phyloP scores from a whole-genome alignment of 23 red algal species.

The Pyropia haitanensis region DNA sequence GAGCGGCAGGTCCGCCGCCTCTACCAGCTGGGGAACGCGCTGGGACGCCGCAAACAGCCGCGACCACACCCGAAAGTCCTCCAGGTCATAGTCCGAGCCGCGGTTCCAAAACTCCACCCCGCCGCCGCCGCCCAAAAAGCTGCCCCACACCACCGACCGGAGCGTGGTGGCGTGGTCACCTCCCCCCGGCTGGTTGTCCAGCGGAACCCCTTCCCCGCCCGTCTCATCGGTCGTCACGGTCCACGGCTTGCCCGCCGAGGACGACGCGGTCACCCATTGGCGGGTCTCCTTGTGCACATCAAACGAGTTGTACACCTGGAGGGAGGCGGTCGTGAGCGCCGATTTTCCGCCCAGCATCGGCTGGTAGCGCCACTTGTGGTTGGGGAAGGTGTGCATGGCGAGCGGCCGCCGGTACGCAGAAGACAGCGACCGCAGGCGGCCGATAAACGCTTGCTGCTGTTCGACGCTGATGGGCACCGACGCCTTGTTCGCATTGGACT shows the following conservation, averaged over 20 bases:
- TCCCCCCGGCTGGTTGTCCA: background rate
- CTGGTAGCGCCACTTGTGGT: conserved; percentile 21
- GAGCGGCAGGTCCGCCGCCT: conserved; percentile 15
- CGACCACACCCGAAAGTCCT: conserved; percentile 35
- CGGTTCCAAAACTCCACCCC: conserved; percentile 34
- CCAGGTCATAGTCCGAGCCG: conserved; percentile 19
- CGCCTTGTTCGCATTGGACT: conserved; percentile 12
- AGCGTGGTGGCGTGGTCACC: background rate
- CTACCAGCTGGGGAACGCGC: conserved; percentile 9
- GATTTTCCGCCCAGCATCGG: conserved; percentile 21
- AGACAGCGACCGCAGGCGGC: conserved; percentile 6
- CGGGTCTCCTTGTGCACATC: conserved; percentile 18
- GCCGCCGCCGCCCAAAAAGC: conserved; percentile 36
- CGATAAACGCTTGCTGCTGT: conserved; percentile 21
- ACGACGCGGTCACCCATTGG: conserved; percentile 26
- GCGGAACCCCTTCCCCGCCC: conserved; percentile 21
- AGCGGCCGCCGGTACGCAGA: conserved; percentile 31
- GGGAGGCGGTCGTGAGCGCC: conserved; percentile 9
- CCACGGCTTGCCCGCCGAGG: conserved; percentile 26
- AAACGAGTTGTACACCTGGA: conserved; percentile 29
- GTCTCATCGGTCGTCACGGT: conserved; percentile 37
- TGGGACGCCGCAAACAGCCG: conserved; percentile 24
- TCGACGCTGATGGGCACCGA: conserved; percentile 13
- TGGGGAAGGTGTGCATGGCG: conserved; percentile 39
- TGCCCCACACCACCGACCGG: conserved; percentile 34